Evolutionary conservation across 2,329 filamentous ascomycete genomes (phyloP), one percentile per base, ranked within the genome.

Genomic region (Alternaria gaisen): DNA sequence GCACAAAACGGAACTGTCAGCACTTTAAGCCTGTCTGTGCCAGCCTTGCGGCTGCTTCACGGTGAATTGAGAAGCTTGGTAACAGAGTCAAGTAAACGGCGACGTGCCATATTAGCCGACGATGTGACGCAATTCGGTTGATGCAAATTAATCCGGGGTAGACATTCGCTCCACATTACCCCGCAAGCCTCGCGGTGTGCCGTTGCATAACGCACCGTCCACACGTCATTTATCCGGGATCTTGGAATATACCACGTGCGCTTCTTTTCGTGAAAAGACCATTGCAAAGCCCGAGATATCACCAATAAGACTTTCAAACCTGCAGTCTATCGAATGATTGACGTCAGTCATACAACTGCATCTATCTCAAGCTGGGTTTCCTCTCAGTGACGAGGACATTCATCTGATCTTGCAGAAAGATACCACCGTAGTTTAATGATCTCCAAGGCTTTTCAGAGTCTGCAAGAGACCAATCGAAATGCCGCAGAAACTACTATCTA

Each of bases 391-490:
- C 61, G 8, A 63, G 34, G 11, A 73, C 65, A 73, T 65, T 70
- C 65, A 71, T 61, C 8, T 67, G 46, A 2, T 70, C 54, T 26
- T 70, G 68, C 18, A 64, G 48, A 51, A 68, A 74, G 9, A 73
- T 60, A 1, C 71, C 67, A 24, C 63, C 60, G 20, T 63, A 65
- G 10, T 70, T 74, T 2, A 14, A 53, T 7, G 63, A 64, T 10
- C 28, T 65, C 68, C 68, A 75, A 1, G 70, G 68, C 11, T 60
- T 63, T 20, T 69, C 65, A 3, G 72, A 72, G 11, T 32, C 60
- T 2, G 62, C 60, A 30, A 72, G 46, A 12, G 69, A 66, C 66
- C 69, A 72, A 36, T 73, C 68, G 32, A 73, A 72, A 48, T 73
- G 54, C 1, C 70, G 51, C 24, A 72, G 32, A 16, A 71, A 63